Evolutionary conservation across 2,329 filamentous ascomycete species (phyloP).

Genomic region (Davidsoniella neocaledoniae): DNA sequence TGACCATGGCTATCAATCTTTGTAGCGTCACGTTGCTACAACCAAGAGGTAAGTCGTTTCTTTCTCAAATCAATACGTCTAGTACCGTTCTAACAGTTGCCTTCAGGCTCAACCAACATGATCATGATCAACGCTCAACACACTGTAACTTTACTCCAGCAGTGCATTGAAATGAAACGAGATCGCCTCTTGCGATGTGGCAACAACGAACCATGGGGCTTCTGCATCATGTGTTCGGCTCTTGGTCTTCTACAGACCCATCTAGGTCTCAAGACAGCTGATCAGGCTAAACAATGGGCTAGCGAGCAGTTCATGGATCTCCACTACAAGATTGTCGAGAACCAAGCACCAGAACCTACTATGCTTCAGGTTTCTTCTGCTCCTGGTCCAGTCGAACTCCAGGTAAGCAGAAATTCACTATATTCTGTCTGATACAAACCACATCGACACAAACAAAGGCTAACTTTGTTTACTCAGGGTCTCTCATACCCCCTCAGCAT

Average conservation of each 20-base stretch:
- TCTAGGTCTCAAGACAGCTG: constrained; percentile 37
- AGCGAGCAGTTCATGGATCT: constrained; percentile 42
- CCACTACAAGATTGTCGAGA: constrained; percentile 38
- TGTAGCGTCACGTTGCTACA: constrained; percentile 45
- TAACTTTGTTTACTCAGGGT: not conserved
- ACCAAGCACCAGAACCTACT: constrained; percentile 23
- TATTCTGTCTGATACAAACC: not conserved
- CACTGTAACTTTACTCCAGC: constrained; percentile 43
- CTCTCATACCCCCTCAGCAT: constrained; percentile 10
- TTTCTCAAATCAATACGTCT: not conserved
- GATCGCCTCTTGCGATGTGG: constrained; percentile 43
- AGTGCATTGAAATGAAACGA: constrained; percentile 43
- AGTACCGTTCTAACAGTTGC: not conserved
- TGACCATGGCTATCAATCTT: constrained; percentile 43
- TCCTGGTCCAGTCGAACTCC: constrained; percentile 2
- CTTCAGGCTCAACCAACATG: constrained; percentile 36
- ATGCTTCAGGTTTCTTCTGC: not conserved
- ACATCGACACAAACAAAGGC: not conserved
- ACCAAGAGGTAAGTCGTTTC: constrained; percentile 21
- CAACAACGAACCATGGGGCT: constrained; percentile 48
- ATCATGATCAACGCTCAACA: constrained; percentile 46
- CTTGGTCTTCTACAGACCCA: constrained; percentile 42
- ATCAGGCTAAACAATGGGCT: constrained; percentile 40
- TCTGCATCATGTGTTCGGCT: constrained; percentile 45
- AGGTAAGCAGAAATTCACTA: not conserved